Conservation (phyloP, 2,329 filamentous ascomycete species). For the Colletotrichum chlorophyti region DNA sequence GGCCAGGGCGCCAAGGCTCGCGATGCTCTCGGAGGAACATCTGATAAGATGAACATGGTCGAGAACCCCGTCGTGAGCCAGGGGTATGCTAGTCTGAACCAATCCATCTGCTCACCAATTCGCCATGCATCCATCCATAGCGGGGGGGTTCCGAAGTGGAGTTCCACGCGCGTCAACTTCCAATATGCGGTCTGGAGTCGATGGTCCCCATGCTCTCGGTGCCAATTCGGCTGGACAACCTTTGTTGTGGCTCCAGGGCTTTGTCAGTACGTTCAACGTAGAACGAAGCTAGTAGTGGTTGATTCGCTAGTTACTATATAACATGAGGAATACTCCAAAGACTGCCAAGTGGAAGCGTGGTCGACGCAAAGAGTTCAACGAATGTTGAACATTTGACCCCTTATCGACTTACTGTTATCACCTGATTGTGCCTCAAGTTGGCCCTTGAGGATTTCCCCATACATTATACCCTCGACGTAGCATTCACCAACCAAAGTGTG, state of each 20-base stretch:
- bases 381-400: too few species aligned
- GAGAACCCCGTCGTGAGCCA: slow-evolving; percentile 9
- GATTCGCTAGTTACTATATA: too few species aligned
- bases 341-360: too few species aligned
- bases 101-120: background rate
- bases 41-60: slow-evolving; percentile 25
- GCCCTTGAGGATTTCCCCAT: background rate
- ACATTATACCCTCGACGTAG: background rate
- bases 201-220: background rate
- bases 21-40: slow-evolving; percentile 14
- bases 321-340: too few species aligned
- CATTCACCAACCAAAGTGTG: background rate
- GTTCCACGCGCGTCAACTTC: background rate
- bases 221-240: background rate
- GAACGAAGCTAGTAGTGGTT: too few species aligned
- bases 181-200: background rate
- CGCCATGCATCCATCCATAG: slow-evolving; percentile 15
- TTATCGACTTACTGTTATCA: background rate
- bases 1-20: slow-evolving; percentile 14
- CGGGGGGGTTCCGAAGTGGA: slow-evolving; percentile 20
- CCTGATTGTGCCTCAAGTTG: background rate
- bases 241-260: background rate
- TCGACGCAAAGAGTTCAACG: too few species aligned
- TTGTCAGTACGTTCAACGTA: too few species aligned
- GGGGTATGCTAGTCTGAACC: slow-evolving; percentile 1